Conservation (phyloP, 2,329 filamentous ascomycete genomes). For the Fusarium pseudograminearum region DNA sequence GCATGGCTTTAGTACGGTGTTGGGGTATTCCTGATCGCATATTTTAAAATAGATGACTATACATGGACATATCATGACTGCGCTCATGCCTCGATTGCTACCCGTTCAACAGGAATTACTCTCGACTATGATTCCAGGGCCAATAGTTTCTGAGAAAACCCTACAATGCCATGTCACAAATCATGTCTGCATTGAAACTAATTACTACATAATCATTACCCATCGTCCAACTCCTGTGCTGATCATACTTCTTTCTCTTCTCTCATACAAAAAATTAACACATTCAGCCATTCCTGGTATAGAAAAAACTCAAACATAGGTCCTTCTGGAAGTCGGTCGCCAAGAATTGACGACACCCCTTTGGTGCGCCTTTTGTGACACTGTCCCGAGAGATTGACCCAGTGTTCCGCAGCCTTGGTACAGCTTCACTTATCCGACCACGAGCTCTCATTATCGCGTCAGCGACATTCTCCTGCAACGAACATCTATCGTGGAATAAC, state of each 20-base stretch:
- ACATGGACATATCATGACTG: constrained; percentile 1
- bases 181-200: constrained; percentile 10
- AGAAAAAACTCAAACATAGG: constrained; percentile 11
- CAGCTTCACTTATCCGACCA: neutral
- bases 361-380: constrained; percentile 1
- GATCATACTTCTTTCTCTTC: constrained; percentile 4
- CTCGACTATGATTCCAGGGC: neutral
- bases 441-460: neutral
- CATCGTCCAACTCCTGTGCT: constrained; percentile 25
- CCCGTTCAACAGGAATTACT: neutral
- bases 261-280: constrained; percentile 24
- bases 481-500: neutral
- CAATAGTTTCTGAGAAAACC: neutral
- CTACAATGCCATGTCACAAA: neutral
- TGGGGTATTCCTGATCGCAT: constrained; percentile 31
- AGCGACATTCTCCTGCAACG: neutral
- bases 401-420: neutral
- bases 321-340: constrained; percentile 14
- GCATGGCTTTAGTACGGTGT: constrained; percentile 42
- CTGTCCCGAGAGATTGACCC: neutral
- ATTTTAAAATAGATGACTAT: constrained; percentile 34
- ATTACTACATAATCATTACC: constrained; percentile 40
- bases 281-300: constrained; percentile 20
- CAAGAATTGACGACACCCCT: constrained; percentile 8
- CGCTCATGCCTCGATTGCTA: neutral